Conservation (phyloP, 176 grass and related monocot genomes). For the Zea luxurians region DNA sequence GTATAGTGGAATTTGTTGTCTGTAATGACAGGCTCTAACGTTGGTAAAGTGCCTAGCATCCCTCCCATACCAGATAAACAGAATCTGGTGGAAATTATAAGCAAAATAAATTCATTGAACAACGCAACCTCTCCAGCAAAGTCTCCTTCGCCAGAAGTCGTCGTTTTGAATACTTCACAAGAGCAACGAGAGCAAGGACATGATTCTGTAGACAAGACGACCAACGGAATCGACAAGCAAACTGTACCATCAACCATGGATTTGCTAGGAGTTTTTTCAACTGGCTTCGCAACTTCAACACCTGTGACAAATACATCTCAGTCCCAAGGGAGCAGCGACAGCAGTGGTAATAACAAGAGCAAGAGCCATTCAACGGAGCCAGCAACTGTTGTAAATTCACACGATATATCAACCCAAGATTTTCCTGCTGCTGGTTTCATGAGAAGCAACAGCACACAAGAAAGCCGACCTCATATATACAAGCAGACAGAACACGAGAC, state of each 20-base stretch:
- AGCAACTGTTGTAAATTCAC: too few relatives aligned
- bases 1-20: too few relatives aligned
- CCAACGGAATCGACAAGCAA: slow-evolving; percentile 30
- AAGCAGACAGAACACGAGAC: slow-evolving; percentile 40
- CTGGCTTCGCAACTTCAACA: slow-evolving; percentile 55
- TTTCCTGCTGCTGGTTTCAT: too few relatives aligned
- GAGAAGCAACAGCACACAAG: not conserved
- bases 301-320: slow-evolving; percentile 62
- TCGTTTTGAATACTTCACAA: slow-evolving; percentile 77
- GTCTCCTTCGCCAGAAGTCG: slow-evolving; percentile 57
- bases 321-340: slow-evolving; percentile 90
- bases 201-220: slow-evolving; percentile 50
- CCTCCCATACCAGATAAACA: too few relatives aligned
- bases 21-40: too few relatives aligned
- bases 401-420: too few relatives aligned
- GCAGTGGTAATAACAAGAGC: slow-evolving; percentile 43
- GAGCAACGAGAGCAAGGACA: slow-evolving; percentile 32
- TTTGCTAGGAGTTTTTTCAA: slow-evolving; percentile 65
- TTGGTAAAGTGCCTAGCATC: too few relatives aligned
- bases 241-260: slow-evolving; percentile 44
- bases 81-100: too few relatives aligned
- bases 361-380: too few relatives aligned
- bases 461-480: slow-evolving; percentile 38
- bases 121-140: slow-evolving; percentile 47
- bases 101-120: slow-evolving; percentile 52